phyloP scores from a whole-genome alignment of 2,329 filamentous ascomycete genomes.

The Clonostachys byssicola region DNA sequence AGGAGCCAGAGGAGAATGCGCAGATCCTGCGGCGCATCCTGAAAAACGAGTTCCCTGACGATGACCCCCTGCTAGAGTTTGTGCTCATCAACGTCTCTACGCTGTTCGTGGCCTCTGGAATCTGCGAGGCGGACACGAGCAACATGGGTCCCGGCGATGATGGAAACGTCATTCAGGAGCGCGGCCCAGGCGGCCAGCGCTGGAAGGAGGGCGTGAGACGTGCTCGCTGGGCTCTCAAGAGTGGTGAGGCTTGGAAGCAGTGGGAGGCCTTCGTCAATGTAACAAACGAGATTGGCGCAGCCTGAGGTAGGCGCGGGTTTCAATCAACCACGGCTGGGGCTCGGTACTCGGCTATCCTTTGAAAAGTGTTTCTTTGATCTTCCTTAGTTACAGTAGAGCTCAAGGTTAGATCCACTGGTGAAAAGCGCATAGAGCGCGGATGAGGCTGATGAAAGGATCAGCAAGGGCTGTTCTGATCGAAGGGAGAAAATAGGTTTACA shows the following conservation, averaged over 20 bases:
- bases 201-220: conserved; percentile 94
- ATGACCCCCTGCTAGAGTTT: conserved; percentile 88
- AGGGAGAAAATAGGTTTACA: not conserved
- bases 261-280: conserved; percentile 82
- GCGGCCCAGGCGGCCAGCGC: conserved; percentile 78
- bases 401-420: no score
- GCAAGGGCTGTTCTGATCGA: not conserved
- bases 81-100: conserved; percentile 92
- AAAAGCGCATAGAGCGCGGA: not conserved
- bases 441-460: not conserved
- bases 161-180: conserved; percentile 73
- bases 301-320: not conserved
- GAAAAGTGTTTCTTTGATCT: no score
- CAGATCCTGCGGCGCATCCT: conserved; percentile 76
- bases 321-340: not conserved
- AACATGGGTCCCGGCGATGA: conserved; percentile 78
- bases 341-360: no score
- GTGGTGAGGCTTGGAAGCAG: conserved; percentile 78
- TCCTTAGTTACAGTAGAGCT: no score
- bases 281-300: conserved; percentile 52
- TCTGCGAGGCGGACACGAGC: conserved; percentile 80
- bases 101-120: conserved; percentile 77
- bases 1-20: conserved; percentile 84
- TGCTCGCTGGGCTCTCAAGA: conserved; percentile 83
- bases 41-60: conserved; percentile 63